phyloP scores from a whole-genome alignment of 139 green algal species.

The Tetradesmus obliquus region DNA sequence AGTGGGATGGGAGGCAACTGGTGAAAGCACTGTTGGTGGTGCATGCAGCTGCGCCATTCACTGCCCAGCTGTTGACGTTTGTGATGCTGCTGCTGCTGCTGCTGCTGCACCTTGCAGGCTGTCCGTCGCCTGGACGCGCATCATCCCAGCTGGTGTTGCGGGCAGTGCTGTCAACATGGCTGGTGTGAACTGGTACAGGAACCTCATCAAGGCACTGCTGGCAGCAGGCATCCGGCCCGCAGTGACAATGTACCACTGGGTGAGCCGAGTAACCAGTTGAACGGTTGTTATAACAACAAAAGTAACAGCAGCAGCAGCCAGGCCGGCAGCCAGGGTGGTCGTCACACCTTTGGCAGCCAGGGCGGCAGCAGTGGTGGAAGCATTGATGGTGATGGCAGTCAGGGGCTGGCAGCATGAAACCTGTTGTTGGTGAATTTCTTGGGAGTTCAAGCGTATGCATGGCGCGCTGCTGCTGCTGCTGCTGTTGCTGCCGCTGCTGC shows the following conservation, averaged over 20 bases:
- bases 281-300: too few species aligned
- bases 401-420: too few species aligned
- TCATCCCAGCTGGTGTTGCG: conserved; percentile 53
- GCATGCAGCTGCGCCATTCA: too few species aligned
- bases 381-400: too few species aligned
- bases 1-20: too few species aligned
- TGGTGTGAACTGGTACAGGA: conserved; percentile 65
- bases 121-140: conserved; percentile 61
- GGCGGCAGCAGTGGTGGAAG: too few species aligned
- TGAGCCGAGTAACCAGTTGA: neutral
- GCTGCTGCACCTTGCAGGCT: conserved; percentile 3
- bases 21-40: too few species aligned
- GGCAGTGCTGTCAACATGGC: conserved; percentile 46
- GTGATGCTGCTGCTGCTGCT: neutral
- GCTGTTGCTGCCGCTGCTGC: neutral
- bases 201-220: conserved; percentile 60
- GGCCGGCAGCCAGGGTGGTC: too few species aligned
- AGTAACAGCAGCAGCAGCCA: neutral
- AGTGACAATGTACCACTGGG: conserved; percentile 68
- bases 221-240: conserved; percentile 61
- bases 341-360: too few species aligned
- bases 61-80: too few species aligned
- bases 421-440: too few species aligned
- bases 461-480: neutral
- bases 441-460: too few species aligned